Evolutionary conservation across 1,284 basidiomycete species (phyloP), one percentile per base, ranked within the genome.

Genomic region (Mycena sp.): DNA sequence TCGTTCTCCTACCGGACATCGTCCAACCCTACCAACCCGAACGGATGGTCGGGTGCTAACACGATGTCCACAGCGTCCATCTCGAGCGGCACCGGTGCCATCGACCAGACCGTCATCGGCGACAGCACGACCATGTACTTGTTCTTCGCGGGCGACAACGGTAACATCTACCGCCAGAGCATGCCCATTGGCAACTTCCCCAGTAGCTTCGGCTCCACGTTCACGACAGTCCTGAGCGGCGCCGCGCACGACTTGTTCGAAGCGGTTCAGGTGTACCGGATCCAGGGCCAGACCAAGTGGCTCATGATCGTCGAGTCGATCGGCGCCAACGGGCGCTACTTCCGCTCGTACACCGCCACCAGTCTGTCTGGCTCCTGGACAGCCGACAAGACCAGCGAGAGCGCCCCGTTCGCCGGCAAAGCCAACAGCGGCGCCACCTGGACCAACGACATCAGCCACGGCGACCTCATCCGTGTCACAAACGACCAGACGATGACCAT

Each of bases 111-210:
- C 30, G 25, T 65, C 30, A 61, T 65, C 43, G 58, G 58, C 53
- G 63, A 68, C 57, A 51, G 21, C 51, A 62, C 58, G 55, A 68
- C 40, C 60, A 63, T 66, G 57, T 61, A 67, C 58, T 41, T 68
- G 29, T 68, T 68, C 58, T 68, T 64, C 58, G 52, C 61, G 5
- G 67, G 48, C 41, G 67, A 68, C 37, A 64, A 68, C 46, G 67
- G 67, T 26, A 49, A 35, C 49, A 63, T 68, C 38, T 68, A 68
- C 58, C 67, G 65, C 55, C 14, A 30, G 48, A 56, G 54, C 57
- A 68, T 64, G 64, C 58, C 67, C 41, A 63, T 67, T 28, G 64
- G 61, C 52, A 64, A 59, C 65, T 68, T 68, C 58, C 67, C 67
- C 6, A 52, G 61, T 25, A 58, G 25, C 55, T 66, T 68, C 43